Conservation (phyloP, 305 asterid genomes). For the Fraxinus latifolia region DNA sequence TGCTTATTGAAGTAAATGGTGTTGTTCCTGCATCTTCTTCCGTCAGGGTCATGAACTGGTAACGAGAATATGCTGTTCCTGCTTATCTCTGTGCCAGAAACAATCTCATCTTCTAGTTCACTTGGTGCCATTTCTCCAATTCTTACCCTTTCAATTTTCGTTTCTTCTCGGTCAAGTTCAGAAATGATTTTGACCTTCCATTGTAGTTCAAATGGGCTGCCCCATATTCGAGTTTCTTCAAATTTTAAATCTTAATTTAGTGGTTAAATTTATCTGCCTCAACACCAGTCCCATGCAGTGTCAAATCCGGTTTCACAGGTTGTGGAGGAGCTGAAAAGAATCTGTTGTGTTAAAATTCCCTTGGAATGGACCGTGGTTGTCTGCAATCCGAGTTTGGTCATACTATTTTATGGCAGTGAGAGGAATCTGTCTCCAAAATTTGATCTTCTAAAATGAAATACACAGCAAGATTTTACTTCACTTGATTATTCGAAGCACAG, state of each 20-base stretch:
- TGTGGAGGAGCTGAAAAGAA: not conserved
- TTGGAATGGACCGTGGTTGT: constrained; percentile 43
- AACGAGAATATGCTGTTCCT: not conserved
- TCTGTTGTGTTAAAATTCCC: not conserved
- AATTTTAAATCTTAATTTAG: not conserved
- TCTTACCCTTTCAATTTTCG: not conserved
- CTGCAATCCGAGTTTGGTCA: constrained; percentile 37
- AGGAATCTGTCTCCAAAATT: constrained; percentile 32
- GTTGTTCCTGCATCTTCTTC: not conserved
- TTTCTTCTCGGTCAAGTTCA: not conserved
- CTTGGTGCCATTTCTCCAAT: not conserved
- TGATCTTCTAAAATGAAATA: constrained; percentile 29
- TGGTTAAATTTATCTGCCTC: not conserved
- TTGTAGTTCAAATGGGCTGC: not conserved
- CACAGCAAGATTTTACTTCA: constrained; percentile 42
- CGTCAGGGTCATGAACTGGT: not conserved
- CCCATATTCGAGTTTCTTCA: not conserved
- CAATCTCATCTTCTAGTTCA: not conserved
- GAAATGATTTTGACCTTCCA: not conserved
- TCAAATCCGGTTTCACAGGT: not conserved
- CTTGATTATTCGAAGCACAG: constrained; percentile 32
- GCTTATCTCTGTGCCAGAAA: not conserved
- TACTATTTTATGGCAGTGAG: constrained; percentile 25
- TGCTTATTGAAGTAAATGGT: not conserved
- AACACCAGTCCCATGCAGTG: not conserved